Percentiles rank a stretch among this genome's conserved stretches.
Evolutionary conservation across 2,329 filamentous ascomycete genomes (phyloP).

Genomic region (Exophiala bonariae): DNA sequence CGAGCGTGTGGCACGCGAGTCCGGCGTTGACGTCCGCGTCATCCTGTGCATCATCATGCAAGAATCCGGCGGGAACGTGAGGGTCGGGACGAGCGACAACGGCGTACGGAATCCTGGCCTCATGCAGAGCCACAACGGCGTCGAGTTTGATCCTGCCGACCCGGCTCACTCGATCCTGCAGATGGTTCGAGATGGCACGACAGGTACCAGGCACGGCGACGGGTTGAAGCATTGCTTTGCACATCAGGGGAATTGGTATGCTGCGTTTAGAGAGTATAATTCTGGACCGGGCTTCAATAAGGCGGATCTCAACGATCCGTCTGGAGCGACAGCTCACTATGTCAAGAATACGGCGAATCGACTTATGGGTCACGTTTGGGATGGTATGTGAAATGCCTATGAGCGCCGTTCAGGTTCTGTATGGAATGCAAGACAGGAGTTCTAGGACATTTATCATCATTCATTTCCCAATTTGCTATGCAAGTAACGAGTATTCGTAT

Average conservation of each 20-base stretch:
- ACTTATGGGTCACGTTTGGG: constrained; percentile 21
- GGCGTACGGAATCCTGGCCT: constrained; percentile 22
- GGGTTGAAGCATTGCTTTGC: constrained; percentile 18
- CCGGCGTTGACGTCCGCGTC: constrained; percentile 32
- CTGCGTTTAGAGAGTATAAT: constrained; percentile 19
- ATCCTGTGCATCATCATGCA: constrained; percentile 35
- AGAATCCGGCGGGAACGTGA: constrained; percentile 31
- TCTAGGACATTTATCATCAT: too few relatives aligned
- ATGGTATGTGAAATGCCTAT: constrained; percentile 19
- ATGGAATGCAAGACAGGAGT: too few relatives aligned
- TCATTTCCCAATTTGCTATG: too few relatives aligned
- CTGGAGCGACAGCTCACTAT: constrained; percentile 21
- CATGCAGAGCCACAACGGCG: constrained; percentile 15
- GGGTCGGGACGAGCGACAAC: constrained; percentile 24
- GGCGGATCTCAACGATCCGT: constrained; percentile 17
- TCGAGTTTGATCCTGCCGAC: constrained; percentile 11
- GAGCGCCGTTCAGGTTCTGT: too few relatives aligned
- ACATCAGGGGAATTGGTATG: constrained; percentile 20
- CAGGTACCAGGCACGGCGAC: constrained; percentile 17
- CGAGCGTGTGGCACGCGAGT: constrained; percentile 23
- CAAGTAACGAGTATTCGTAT: too few relatives aligned
- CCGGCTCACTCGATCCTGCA: constrained; percentile 18
- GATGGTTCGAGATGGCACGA: constrained; percentile 21
- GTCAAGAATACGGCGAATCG: constrained; percentile 20
- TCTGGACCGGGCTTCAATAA: constrained; percentile 20